These are phyloP conservation scores for Bisporella sp. DNA, from an alignment of 2,329 filamentous ascomycete species.

Conservation along the genomic window DNA sequence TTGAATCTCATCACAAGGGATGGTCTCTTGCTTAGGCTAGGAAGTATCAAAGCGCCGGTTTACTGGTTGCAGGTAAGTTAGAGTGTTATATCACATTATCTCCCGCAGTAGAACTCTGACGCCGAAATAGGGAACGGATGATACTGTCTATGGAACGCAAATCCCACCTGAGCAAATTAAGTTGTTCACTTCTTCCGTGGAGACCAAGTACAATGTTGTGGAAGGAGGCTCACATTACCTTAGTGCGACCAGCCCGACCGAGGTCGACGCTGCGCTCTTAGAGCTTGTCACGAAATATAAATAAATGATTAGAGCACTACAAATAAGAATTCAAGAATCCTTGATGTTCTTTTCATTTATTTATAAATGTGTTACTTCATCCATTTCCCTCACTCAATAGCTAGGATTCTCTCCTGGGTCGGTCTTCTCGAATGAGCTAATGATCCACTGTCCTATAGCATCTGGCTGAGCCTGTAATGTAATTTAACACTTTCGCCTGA, in stretches of 20 bases:
- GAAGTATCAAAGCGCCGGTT: slow-evolving; percentile 42
- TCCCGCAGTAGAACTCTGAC: neutral
- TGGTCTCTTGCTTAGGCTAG: slow-evolving; percentile 36
- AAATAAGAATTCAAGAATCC: no score
- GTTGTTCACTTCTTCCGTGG: slow-evolving; percentile 38
- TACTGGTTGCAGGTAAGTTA: slow-evolving; percentile 43
- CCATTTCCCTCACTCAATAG: no score
- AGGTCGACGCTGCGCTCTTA: slow-evolving; percentile 38
- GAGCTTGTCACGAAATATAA: slow-evolving; percentile 21
- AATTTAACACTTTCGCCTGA: no score
- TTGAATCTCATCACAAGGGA: slow-evolving; percentile 39
- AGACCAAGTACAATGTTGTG: slow-evolving; percentile 37
- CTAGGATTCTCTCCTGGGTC: no score
- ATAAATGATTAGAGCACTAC: neutral
- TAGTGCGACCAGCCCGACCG: slow-evolving; percentile 40
- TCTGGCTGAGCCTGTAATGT: no score
- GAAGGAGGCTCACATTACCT: slow-evolving; percentile 42
- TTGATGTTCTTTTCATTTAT: no score
- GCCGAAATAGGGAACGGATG: slow-evolving; percentile 34
- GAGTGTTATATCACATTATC: neutral
- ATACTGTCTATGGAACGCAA: slow-evolving; percentile 34
- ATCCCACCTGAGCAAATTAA: slow-evolving; percentile 41
- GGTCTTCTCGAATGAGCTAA: no score
- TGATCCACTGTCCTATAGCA: no score
- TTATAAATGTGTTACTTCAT: no score